Evolutionary conservation across 2,329 filamentous ascomycete species (phyloP).

Genomic region (Westerdykella sp.): DNA sequence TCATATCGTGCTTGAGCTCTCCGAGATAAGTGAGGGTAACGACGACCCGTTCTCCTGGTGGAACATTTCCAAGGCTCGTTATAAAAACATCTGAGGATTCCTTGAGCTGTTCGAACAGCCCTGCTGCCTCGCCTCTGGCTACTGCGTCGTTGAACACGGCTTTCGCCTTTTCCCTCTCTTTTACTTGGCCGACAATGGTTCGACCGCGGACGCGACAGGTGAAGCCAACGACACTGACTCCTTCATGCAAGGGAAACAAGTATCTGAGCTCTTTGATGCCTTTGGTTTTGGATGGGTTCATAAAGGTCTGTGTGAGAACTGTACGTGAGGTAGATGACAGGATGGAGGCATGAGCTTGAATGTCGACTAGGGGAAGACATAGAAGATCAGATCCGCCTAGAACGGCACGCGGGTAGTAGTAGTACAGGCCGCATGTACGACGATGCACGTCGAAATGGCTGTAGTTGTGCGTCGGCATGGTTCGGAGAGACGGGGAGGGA

Average conservation of each 20-base stretch:
- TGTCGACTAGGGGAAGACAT: constrained; percentile 53
- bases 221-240: constrained; percentile 63
- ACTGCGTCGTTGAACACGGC: constrained; percentile 55
- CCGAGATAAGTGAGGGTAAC: constrained; percentile 62
- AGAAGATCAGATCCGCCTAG: constrained; percentile 7
- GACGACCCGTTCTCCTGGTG: constrained; percentile 49
- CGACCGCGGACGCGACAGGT: constrained; percentile 57
- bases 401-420: constrained; percentile 2
- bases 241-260: constrained; percentile 66
- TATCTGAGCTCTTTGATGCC: constrained; percentile 55
- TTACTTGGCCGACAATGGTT: constrained; percentile 58
- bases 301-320: constrained; percentile 54
- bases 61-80: constrained; percentile 62
- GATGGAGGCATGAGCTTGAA: constrained; percentile 57
- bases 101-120: constrained; percentile 57
- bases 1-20: constrained; percentile 66
- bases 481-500: neutral
- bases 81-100: constrained; percentile 61
- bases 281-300: constrained; percentile 47
- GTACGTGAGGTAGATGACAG: constrained; percentile 50
- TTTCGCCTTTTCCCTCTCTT: constrained; percentile 58
- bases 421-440: constrained; percentile 26
- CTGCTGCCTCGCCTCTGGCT: constrained; percentile 54
- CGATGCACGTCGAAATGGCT: neutral
- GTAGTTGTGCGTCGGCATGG: constrained; percentile 1